Evolutionary conservation across 495 filamentous ascomycete genomes (phyloP), one percentile per base, ranked within the genome.

Genomic region (Tetracladium setigerum): DNA sequence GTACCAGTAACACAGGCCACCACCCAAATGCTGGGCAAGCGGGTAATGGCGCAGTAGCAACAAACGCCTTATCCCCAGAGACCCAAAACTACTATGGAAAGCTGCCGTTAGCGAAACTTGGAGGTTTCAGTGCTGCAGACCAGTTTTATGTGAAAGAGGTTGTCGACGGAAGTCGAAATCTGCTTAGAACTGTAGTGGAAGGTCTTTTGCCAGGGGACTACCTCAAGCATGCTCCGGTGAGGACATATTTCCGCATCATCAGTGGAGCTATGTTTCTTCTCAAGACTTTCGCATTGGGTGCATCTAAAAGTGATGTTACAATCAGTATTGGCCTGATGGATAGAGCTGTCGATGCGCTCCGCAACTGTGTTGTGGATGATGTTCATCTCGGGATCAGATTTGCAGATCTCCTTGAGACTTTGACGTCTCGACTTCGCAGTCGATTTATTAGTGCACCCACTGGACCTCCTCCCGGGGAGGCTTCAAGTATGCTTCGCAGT

Each of bases 181-280:
- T 97, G 14, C 72, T 98, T 14, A 71, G 76, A 27, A 85, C 82
- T 0, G 90, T 97, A 0, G 81, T 94, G 6, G 82, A 97, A 30
- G 84, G 81, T 2, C 78, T 98, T 30, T 74, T 87, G 14, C 89
- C 90, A 0, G 78, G 77, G 2, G 87, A 86, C 38, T 89, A 88
- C 53, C 81, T 98, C 18, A 88, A 87, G 59, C 91, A 96, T 58
- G 88, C 87, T 0, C 90, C 92, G 0, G 90, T 96, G 16, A 75
- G 92, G 36, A 95, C 94, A 0, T 95, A 89, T 58, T 94, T 96
- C 70, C 82, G 92, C 39, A 95, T 98, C 59, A 78, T 97, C 54
- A 89, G 85, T 45, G 90, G 87, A 17, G 89, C 90, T 57, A 95
- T 96, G 74, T 95, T 98, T 62, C 74, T 97, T 35, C 79, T 98